A percentile compares a stretch with the other conserved stretches of the same genome.
These are phyloP conservation scores for Suillus fuscotomentosus DNA, from an alignment of 768 basidiomycete species.

Conservation along the genomic window DNA sequence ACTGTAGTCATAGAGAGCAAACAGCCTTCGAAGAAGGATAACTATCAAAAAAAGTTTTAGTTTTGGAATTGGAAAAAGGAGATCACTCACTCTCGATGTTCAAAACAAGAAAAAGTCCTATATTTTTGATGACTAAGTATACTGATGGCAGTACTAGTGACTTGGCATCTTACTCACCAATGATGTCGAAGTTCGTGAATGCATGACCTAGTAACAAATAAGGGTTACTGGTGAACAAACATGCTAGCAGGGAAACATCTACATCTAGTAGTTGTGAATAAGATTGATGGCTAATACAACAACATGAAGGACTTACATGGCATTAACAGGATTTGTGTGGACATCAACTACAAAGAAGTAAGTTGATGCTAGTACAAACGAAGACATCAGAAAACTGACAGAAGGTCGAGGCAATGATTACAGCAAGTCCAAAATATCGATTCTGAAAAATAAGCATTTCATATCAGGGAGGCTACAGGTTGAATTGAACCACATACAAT, in stretches of 20 bases:
- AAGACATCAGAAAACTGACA: neutral
- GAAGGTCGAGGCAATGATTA: neutral
- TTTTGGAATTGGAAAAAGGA: neutral
- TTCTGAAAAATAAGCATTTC: neutral
- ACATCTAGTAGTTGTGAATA: neutral
- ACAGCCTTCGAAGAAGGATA: slow-evolving; percentile 4
- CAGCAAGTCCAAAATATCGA: slow-evolving; percentile 3
- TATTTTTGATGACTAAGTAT: neutral
- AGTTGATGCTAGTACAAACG: neutral
- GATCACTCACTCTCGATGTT: slow-evolving; percentile 2
- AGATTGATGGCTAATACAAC: neutral
- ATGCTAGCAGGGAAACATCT: neutral
- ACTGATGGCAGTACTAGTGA: neutral
- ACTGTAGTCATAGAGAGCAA: slow-evolving; percentile 5
- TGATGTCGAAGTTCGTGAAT: neutral
- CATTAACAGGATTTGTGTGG: neutral
- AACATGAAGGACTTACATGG: neutral
- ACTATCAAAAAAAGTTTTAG: neutral
- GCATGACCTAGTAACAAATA: neutral
- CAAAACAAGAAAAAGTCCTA: neutral
- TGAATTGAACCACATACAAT: neutral
- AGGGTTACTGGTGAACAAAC: neutral
- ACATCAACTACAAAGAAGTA: neutral
- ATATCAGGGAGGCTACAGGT: neutral
- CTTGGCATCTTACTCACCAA: neutral